Conservation (phyloP, 1,284 basidiomycete species). For the Phenoliferia sp. region DNA sequence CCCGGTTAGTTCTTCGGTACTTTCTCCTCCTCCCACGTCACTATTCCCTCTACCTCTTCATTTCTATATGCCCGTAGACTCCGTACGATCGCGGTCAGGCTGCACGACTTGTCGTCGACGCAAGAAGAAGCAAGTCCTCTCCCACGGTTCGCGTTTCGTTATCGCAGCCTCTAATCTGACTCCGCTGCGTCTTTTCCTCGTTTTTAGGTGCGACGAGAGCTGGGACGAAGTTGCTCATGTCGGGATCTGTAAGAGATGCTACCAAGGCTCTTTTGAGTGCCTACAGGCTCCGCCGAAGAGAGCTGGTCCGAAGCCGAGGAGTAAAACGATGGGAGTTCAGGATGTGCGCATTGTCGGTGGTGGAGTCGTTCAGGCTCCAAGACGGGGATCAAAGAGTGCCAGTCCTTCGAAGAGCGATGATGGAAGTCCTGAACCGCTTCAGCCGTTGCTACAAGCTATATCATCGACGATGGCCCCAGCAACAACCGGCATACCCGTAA, state of each 20-base stretch:
- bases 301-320: not conserved
- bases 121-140: not conserved
- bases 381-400: no score
- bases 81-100: not conserved
- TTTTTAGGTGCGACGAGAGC: not conserved
- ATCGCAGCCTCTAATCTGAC: not conserved
- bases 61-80: not conserved
- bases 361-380: no score
- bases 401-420: no score
- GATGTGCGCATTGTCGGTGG: not conserved
- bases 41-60: not conserved
- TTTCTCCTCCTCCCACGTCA: not conserved
- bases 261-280: not conserved
- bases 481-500: not conserved
- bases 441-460: not conserved
- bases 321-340: not conserved
- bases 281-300: not conserved
- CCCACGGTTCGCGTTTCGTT: not conserved
- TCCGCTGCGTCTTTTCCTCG: not conserved
- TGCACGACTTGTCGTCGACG: not conserved
- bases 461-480: not conserved
- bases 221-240: not conserved
- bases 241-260: not conserved
- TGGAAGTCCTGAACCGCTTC: not conserved
- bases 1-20: not conserved